Conservation (phyloP, 1,139 yeast species). For the Hyphopichia burtonii region DNA sequence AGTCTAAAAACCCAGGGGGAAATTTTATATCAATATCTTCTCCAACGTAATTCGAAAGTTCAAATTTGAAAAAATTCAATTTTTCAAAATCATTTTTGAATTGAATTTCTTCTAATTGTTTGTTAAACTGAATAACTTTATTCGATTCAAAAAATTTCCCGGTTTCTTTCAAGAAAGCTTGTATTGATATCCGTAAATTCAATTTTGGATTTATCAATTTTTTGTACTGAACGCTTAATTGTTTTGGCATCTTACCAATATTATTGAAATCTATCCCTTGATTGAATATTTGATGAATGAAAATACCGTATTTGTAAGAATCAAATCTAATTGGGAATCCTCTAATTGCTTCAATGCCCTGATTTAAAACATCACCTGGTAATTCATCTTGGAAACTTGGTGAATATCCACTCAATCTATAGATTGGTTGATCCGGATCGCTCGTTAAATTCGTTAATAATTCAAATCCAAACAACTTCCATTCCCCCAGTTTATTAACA, state of each 20-base stretch:
- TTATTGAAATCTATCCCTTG: conserved; percentile 8
- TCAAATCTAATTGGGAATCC: conserved; percentile 51
- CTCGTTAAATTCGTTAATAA: conserved; percentile 52
- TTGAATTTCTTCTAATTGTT: conserved; percentile 51
- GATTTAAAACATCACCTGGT: conserved; percentile 43
- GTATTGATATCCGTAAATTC: conserved; percentile 47
- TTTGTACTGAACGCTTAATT: conserved; percentile 14
- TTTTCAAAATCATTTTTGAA: conserved; percentile 53
- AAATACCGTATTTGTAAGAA: conserved; percentile 59
- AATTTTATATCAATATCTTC: conserved; percentile 20
- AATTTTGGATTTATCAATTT: conserved; percentile 22
- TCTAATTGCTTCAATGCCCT: conserved; percentile 46
- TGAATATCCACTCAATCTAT: conserved; percentile 22
- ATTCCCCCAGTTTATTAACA: conserved; percentile 69
- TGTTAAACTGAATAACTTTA: conserved; percentile 45
- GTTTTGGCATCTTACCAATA: conserved; percentile 10
- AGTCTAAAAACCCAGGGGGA: conserved; percentile 63
- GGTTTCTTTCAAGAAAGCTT: conserved; percentile 50
- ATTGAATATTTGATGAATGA: conserved; percentile 49
- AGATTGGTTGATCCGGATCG: conserved; percentile 51
- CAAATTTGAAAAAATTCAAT: conserved; percentile 49
- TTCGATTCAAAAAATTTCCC: conserved; percentile 39
- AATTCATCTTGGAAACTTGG: conserved; percentile 27
- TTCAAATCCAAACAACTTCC: conserved; percentile 87
- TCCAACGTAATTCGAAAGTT: conserved; percentile 29